phyloP scores from a whole-genome alignment of 148 eudicot species.

The Fallopia convolvulus region DNA sequence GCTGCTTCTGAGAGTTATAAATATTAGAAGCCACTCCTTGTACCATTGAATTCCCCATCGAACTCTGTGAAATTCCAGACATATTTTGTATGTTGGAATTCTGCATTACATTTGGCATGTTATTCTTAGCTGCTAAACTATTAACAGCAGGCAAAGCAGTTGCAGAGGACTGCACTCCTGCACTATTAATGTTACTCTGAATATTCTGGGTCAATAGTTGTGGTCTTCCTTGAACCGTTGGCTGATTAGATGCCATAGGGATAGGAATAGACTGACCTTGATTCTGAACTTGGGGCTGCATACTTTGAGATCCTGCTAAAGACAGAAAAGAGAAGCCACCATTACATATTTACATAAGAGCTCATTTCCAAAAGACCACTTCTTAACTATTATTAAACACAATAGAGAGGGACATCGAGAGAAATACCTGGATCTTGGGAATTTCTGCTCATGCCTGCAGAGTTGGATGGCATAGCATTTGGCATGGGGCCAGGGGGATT shows the following conservation, averaged over 20 bases:
- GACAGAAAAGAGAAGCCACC: not conserved
- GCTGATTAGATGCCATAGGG: constrained; percentile 54
- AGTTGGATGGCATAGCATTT: constrained; percentile 41
- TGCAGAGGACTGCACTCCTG: constrained; percentile 55
- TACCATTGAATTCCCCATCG: constrained; percentile 66
- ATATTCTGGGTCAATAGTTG: constrained; percentile 58
- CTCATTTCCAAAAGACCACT: not conserved
- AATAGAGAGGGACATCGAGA: not conserved
- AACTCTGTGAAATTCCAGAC: constrained; percentile 51
- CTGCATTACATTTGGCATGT: constrained; percentile 56
- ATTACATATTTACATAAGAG: not conserved
- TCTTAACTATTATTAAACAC: not conserved
- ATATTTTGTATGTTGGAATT: constrained; percentile 59
- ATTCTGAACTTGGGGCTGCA: constrained; percentile 61
- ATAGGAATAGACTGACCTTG: constrained; percentile 59
- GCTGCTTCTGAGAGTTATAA: constrained; percentile 63
- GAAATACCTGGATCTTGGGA: constrained; percentile 63
- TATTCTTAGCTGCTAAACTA: constrained; percentile 47
- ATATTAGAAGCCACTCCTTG: constrained; percentile 59
- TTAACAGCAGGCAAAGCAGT: constrained; percentile 48
- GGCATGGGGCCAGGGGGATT: constrained; percentile 41
- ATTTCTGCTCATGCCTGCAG: constrained; percentile 37
- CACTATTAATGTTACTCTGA: constrained; percentile 45
- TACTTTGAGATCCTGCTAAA: constrained; percentile 41
- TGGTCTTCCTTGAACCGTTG: constrained; percentile 58